Evolutionary conservation across 176 grass and related monocot species (phyloP), one percentile per base, ranked within the genome.

Genomic region (Saccharum spontaneum): DNA sequence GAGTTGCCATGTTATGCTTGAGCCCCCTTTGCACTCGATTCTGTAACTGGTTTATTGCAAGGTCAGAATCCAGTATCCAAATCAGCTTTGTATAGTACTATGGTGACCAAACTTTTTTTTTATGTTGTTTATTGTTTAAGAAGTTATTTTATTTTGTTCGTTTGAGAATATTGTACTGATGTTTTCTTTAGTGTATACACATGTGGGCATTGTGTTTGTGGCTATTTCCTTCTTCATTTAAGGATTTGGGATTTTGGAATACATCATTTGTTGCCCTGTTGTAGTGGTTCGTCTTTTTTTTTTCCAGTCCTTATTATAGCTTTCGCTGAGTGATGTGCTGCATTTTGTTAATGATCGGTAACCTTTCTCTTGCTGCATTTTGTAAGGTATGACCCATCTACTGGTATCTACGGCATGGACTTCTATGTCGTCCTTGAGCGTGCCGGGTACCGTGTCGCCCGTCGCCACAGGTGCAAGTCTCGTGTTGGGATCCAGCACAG

Each of bases 341-440:
- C 15, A 44, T 5, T 66, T 11, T 55, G 22, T 41, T 26, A 2
- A 75, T 12, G 36, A 67, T 31, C 1, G 9, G 5, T 64, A 77
- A 76, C 52, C 0, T 0, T 17, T 10, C 13, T 3, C 24, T 64
- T 91, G 10, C 69, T 75, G 3, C 68, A 33, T 67, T 63, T 20
- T 28, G 40, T 40, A 70, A 92, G 90, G 84, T 92, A 89, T 20
- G 90, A 92, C 54, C 90, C 90, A 20, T 89, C 90, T 1, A 92
- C 90, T 71, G 90, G 90, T 49, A 92, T 92, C 55, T 92, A 92
- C 7, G 90, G 90, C 57, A 92, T 92, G 90, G 90, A 92, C 75
- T 92, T 92, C 79, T 92, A 59, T 0, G 84, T 92, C 0, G 90
- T 92, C 20, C 87, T 92, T 66, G 90, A 89, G 76, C 78, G 86